Percentiles rank a stretch among this genome's conserved stretches.
These are phyloP conservation scores for Phytopythium aichiense DNA, from an alignment of 352 stramenopile species.

Conservation along the genomic window DNA sequence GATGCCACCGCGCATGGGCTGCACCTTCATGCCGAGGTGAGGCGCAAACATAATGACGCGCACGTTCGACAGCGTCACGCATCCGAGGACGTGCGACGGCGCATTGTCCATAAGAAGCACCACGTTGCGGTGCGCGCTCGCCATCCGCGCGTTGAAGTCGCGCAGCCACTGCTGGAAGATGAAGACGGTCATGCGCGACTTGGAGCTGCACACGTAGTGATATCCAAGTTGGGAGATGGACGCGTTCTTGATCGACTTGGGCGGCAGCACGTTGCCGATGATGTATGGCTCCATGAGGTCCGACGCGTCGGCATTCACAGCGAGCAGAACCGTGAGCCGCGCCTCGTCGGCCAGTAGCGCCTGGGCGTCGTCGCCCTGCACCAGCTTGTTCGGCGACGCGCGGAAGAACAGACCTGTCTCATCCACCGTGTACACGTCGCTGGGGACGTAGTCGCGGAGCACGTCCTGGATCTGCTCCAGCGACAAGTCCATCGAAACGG, in stretches of 20 bases:
- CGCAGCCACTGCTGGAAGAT: constrained; percentile 88
- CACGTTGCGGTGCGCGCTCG: constrained; percentile 76
- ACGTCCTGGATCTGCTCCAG: constrained; percentile 85
- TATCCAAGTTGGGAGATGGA: constrained; percentile 79
- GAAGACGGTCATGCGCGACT: constrained; percentile 83
- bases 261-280: constrained; percentile 65
- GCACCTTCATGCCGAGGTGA: constrained; percentile 81
- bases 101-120: constrained; percentile 86
- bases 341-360: constrained; percentile 68
- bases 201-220: constrained; percentile 84
- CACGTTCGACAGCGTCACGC: constrained; percentile 81
- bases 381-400: constrained; percentile 79
- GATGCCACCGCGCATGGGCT: constrained; percentile 84
- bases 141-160: constrained; percentile 85
- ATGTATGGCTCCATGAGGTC: constrained; percentile 87
- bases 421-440: constrained; percentile 84
- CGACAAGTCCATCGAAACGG: constrained; percentile 75
- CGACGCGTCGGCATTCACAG: constrained; percentile 65
- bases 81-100: constrained; percentile 77
- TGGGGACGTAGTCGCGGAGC: constrained; percentile 74
- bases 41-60: constrained; percentile 83
- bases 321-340: constrained; percentile 69
- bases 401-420: constrained; percentile 85
- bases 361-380: constrained; percentile 78
- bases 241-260: constrained; percentile 78